Base-by-base conservation (phyloP, 2,329 filamentous ascomycete species). In the Cladosporium sp. region DNA sequence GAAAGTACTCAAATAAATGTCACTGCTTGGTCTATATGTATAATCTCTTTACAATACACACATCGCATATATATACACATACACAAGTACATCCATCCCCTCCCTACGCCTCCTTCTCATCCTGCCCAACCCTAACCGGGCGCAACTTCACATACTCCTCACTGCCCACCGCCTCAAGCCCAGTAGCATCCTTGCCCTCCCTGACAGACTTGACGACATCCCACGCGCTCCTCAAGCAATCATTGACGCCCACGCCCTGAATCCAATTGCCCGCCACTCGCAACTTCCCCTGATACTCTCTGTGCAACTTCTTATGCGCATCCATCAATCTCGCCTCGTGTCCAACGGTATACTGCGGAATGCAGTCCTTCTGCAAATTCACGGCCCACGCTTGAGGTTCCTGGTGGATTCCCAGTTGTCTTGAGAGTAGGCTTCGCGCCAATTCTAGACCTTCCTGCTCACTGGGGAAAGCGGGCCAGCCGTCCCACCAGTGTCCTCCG, bases 401-500 rank as follows among this genome's bases (percentile, higher is more conserved):
- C 18, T 80, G 78, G 0, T 71, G 76, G 63, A 96, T 88, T 51
- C 77, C 76, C 4, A 97, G 74, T 62, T 97, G 91, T 16, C 89
- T 78, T 54, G 78, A 70, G 1, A 96, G 72, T 6, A 94, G 73
- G 1, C 74, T 69, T 54, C 80, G 79, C 29, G 91, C 89, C 78
- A 92, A 85, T 5, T 69, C 64, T 20, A 86, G 71, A 13, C 82
- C 89, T 57, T 86, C 78, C 12, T 83, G 74, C 54, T 83, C 76
- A 43, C 78, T 72, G 0, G 89, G 90, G 51, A 80, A 80, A 33
- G 73, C 70, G 2, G 68, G 62, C 72, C 78, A 82, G 51, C 73
- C 78, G 65, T 89, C 78, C 88, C 88, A 97, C 79, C 88, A 89
- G 70, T 96, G 90, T 1, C 93, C 93, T 52, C 93, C 93, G 50